Evolutionary conservation across 2,329 filamentous ascomycete genomes (phyloP).

Genomic region (Apiospora arundinis): DNA sequence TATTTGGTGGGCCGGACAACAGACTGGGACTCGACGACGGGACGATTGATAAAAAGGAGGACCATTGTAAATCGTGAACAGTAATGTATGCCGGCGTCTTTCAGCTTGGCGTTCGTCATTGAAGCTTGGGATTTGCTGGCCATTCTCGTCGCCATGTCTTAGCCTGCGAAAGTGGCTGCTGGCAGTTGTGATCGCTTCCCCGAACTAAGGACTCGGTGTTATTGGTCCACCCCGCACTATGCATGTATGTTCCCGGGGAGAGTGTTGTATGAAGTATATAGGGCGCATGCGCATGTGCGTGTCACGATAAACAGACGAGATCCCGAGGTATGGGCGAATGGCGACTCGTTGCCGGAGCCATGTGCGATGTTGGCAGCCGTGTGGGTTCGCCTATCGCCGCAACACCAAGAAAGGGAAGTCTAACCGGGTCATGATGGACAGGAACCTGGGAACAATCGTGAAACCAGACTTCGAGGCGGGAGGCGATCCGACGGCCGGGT

Average conservation of each 20-base stretch:
- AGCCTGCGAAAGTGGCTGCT: background rate
- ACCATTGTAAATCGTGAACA: too few relatives aligned
- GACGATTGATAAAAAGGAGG: background rate
- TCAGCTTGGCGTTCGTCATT: background rate
- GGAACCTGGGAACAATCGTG: background rate
- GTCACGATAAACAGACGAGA: background rate
- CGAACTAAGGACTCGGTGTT: background rate
- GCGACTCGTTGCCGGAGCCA: background rate
- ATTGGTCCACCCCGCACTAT: background rate
- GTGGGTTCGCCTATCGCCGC: background rate
- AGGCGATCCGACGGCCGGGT: background rate
- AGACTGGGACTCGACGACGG: background rate
- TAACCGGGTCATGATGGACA: background rate
- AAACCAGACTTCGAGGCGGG: background rate
- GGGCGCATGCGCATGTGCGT: background rate
- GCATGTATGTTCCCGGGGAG: background rate
- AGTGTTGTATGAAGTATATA: too few relatives aligned
- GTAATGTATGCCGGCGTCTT: background rate
- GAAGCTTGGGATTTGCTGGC: too few relatives aligned
- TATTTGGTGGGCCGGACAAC: background rate
- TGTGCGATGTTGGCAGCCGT: background rate
- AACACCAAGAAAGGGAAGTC: background rate
- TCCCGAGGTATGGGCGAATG: background rate
- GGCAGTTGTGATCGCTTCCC: background rate
- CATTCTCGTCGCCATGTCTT: background rate